These are phyloP conservation scores for Globisporangium megalacanthum DNA, from an alignment of 352 stramenopile genomes.

Conservation along the genomic window DNA sequence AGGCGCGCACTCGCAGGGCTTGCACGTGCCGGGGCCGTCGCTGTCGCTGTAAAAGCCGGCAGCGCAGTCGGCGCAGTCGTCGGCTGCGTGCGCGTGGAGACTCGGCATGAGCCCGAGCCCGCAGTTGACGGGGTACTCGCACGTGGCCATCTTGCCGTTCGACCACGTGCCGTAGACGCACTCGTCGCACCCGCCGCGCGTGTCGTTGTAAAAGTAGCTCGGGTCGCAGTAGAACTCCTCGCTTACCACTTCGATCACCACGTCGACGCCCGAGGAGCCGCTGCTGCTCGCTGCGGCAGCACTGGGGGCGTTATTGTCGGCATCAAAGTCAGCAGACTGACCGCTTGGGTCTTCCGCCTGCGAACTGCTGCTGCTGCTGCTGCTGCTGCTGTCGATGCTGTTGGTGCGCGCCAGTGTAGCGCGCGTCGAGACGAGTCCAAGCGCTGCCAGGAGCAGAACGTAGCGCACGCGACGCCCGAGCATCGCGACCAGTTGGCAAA, in stretches of 20 bases:
- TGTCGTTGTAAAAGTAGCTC: constrained; percentile 35
- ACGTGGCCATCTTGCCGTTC: constrained; percentile 32
- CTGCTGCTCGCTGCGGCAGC: too few relatives aligned
- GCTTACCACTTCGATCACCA: constrained; percentile 9
- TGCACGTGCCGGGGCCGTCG: constrained; percentile 33
- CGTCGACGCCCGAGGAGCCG: constrained; percentile 1
- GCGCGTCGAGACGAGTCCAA: too few relatives aligned
- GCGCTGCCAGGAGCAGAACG: too few relatives aligned
- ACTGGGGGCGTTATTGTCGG: too few relatives aligned
- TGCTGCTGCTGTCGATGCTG: too few relatives aligned
- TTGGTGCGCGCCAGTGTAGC: too few relatives aligned
- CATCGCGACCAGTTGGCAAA: too few relatives aligned
- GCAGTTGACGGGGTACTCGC: constrained; percentile 31
- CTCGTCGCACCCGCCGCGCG: constrained; percentile 18
- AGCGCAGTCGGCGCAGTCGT: constrained; percentile 26
- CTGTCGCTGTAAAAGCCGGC: constrained; percentile 33
- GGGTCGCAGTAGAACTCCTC: constrained; percentile 21
- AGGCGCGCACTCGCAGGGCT: constrained; percentile 23
- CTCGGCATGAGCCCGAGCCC: constrained; percentile 18
- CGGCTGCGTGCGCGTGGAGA: constrained; percentile 20
- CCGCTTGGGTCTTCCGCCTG: background rate
- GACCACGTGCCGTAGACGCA: constrained; percentile 43
- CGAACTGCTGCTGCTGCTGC: too few relatives aligned
- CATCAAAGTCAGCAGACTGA: too few relatives aligned
- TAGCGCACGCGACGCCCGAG: too few relatives aligned